These are phyloP conservation scores for Colletotrichum tanaceti DNA, from an alignment of 2,329 filamentous ascomycete species.

Conservation along the genomic window DNA sequence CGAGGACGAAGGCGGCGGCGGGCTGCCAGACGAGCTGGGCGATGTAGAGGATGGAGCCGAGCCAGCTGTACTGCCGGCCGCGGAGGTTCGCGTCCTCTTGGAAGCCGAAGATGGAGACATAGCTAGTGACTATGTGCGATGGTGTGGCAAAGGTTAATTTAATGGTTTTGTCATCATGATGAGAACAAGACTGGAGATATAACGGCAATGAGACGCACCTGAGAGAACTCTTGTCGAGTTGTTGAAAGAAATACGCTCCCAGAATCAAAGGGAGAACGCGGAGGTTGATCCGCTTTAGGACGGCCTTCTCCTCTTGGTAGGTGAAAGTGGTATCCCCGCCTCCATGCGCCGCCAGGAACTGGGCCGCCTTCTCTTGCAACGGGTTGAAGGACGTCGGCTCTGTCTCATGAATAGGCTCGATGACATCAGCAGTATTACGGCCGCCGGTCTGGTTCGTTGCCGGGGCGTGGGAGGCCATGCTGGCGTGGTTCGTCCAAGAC, in stretches of 20 bases:
- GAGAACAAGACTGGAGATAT: no score
- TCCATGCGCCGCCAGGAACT: slow-evolving; percentile 56
- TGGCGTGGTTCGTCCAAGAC: background rate
- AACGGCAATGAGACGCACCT: slow-evolving; percentile 49
- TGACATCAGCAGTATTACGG: slow-evolving; percentile 1
- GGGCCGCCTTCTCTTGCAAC: slow-evolving; percentile 56
- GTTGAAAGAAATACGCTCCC: slow-evolving; percentile 68
- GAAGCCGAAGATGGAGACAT: slow-evolving; percentile 73
- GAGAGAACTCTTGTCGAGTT: slow-evolving; percentile 63
- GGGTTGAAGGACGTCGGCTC: background rate
- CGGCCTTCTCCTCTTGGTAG: slow-evolving; percentile 61
- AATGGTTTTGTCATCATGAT: no score
- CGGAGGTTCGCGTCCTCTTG: slow-evolving; percentile 62
- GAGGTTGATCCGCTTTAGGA: slow-evolving; percentile 60
- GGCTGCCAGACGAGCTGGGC: slow-evolving; percentile 47
- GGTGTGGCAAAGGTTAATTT: no score
- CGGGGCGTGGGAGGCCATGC: slow-evolving; percentile 10
- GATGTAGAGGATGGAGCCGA: slow-evolving; percentile 58
- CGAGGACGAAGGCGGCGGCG: slow-evolving; percentile 43
- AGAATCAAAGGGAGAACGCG: slow-evolving; percentile 63
- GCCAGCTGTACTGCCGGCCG: slow-evolving; percentile 72
- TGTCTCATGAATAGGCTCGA: slow-evolving; percentile 11
- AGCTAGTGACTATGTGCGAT: no score
- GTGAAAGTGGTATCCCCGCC: slow-evolving; percentile 54
- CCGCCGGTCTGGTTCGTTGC: background rate